These are phyloP conservation scores for Dictyostelium citrinum DNA, from an alignment of 78 protist species.

Conservation along the genomic window DNA sequence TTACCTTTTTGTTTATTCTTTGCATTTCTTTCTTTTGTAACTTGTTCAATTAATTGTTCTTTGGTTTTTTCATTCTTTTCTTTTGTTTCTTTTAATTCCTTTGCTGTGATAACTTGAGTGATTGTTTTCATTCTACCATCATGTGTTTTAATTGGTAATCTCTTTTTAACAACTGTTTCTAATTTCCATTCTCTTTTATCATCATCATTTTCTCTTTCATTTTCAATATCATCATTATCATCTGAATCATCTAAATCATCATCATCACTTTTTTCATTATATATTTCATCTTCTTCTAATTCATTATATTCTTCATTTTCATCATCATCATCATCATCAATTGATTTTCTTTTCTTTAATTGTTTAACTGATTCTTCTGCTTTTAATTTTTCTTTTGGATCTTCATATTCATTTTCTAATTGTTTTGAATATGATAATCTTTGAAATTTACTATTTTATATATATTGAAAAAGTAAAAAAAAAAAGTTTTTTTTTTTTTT, in stretches of 20 bases:
- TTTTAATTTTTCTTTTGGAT: neutral
- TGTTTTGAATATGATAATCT: slow-evolving; percentile 21
- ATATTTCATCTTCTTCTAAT: slow-evolving; percentile 5
- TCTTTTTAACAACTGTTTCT: slow-evolving; percentile 35
- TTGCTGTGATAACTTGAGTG: slow-evolving; percentile 16
- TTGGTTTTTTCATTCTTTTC: neutral
- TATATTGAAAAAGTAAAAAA: too few relatives aligned
- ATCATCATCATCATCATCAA: slow-evolving; percentile 8
- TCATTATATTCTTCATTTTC: neutral
- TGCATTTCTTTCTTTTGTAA: slow-evolving; percentile 9
- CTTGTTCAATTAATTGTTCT: neutral
- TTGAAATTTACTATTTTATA: slow-evolving; percentile 1
- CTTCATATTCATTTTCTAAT: slow-evolving; percentile 31
- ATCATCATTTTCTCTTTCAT: neutral
- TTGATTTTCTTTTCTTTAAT: neutral
- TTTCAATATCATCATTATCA: neutral
- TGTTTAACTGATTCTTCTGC: neutral
- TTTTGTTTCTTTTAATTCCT: neutral
- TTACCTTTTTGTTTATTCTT: neutral
- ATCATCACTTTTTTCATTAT: neutral
- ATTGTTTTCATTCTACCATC: slow-evolving; percentile 55
- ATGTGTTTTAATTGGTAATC: slow-evolving; percentile 31
- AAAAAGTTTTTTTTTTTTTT: too few relatives aligned
- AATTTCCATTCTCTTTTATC: neutral
- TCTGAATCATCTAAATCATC: neutral